These are phyloP conservation scores for Protea cynaroides DNA, from an alignment of 164 flowering plant species.

Conservation along the genomic window DNA sequence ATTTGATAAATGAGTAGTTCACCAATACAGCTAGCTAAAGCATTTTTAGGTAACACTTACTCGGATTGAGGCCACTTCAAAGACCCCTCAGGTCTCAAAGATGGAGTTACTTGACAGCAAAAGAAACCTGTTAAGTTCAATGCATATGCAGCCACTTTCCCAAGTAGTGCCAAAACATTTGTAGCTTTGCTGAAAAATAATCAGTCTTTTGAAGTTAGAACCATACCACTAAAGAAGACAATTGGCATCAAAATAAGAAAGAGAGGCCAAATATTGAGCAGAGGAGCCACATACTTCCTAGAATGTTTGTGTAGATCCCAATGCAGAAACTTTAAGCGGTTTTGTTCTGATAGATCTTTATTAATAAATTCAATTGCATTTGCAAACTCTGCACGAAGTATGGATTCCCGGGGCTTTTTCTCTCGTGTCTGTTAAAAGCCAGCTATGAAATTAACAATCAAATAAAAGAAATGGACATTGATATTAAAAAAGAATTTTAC, in stretches of 20 bases:
- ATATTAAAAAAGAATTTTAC: background rate
- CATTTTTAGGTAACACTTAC: constrained; percentile 35
- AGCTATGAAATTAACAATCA: background rate
- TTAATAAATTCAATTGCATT: constrained; percentile 78
- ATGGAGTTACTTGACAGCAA: constrained; percentile 47
- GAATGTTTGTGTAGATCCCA: constrained; percentile 83
- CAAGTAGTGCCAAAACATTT: constrained; percentile 56
- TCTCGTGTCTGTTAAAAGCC: constrained; percentile 58
- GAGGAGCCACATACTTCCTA: constrained; percentile 43
- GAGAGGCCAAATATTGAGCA: background rate
- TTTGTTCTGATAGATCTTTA: constrained; percentile 51
- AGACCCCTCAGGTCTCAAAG: constrained; percentile 27
- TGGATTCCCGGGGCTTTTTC: constrained; percentile 86
- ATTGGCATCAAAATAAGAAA: background rate
- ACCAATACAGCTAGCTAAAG: background rate
- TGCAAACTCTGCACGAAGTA: constrained; percentile 85
- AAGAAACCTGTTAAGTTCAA: constrained; percentile 73
- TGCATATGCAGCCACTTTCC: constrained; percentile 61
- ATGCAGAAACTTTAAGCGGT: constrained; percentile 72
- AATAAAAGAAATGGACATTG: background rate
- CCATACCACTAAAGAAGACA: background rate
- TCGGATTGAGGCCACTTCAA: constrained; percentile 23
- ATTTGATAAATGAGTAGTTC: background rate
- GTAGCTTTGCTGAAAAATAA: constrained; percentile 53
- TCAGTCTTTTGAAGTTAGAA: background rate